These are phyloP conservation scores for Dendrobium officinale DNA, from an alignment of 106 monocot species.

Conservation along the genomic window DNA sequence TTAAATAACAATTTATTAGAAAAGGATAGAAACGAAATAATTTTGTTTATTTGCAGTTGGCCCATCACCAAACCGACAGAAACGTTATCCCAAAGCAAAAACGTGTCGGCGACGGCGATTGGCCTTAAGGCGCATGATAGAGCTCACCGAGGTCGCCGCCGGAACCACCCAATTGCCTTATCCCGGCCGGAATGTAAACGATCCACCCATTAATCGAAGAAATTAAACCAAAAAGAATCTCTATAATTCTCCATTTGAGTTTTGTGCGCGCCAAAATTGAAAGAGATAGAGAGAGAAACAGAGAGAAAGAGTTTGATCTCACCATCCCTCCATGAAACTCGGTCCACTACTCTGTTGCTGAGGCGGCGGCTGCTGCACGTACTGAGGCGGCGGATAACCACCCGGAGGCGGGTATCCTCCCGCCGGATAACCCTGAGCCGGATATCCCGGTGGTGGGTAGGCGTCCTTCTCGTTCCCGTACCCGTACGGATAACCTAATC, in stretches of 20 bases:
- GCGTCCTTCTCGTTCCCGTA: slow-evolving; percentile 17
- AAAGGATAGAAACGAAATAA: no score
- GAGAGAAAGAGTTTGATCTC: slow-evolving; percentile 6
- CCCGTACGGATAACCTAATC: slow-evolving; percentile 26
- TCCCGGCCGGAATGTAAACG: not conserved
- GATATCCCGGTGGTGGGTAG: slow-evolving; percentile 43
- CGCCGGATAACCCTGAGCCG: slow-evolving; percentile 31
- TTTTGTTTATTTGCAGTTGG: no score
- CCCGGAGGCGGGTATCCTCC: slow-evolving; percentile 28
- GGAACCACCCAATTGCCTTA: no score
- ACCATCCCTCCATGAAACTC: slow-evolving; percentile 68
- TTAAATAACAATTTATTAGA: no score
- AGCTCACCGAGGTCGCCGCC: no score
- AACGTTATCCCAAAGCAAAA: no score
- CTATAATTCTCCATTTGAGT: no score
- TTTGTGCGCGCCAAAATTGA: no score
- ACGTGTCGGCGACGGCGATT: no score
- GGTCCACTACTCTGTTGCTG: slow-evolving; percentile 36
- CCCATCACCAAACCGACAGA: no score
- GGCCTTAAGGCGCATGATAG: no score
- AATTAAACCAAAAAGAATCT: not conserved
- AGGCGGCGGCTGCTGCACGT: slow-evolving; percentile 39
- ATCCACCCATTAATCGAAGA: not conserved
- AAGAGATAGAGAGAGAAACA: not conserved
- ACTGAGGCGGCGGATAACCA: slow-evolving; percentile 28